These are phyloP conservation scores for Ophioceras dolichostomum DNA, from an alignment of 2,329 filamentous ascomycete genomes.

Conservation along the genomic window DNA sequence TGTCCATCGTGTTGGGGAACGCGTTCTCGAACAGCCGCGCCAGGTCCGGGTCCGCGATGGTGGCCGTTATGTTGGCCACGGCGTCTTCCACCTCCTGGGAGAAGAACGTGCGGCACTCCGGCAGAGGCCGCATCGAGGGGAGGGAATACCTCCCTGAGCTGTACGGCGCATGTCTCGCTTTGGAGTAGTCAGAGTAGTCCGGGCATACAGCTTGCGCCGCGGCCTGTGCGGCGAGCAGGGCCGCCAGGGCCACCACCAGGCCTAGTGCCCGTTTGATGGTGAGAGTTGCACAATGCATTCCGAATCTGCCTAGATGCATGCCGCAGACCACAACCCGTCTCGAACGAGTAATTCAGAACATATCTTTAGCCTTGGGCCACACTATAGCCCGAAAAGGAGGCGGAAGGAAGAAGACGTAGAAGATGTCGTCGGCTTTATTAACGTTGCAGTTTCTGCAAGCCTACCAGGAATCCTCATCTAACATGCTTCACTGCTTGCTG, in stretches of 20 bases:
- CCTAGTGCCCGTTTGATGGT: too few species aligned
- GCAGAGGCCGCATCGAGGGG: conserved; percentile 66
- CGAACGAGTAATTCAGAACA: too few species aligned
- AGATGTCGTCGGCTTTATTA: not conserved
- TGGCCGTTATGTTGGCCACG: conserved; percentile 55
- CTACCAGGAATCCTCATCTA: too few species aligned
- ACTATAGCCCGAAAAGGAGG: too few species aligned
- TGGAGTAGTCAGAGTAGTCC: conserved; percentile 51
- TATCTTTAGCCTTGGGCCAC: too few species aligned
- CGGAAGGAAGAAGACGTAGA: not conserved
- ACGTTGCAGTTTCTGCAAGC: too few species aligned
- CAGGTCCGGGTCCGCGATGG: conserved; percentile 66
- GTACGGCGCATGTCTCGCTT: conserved; percentile 51
- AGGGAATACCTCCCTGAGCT: conserved; percentile 67
- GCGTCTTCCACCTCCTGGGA: conserved; percentile 65
- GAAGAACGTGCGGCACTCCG: conserved; percentile 69
- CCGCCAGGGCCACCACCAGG: not conserved
- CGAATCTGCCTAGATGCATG: not conserved
- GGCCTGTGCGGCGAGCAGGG: conserved; percentile 3
- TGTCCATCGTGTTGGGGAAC: conserved; percentile 56
- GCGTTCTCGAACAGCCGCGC: conserved; percentile 59
- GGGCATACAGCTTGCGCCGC: conserved; percentile 32
- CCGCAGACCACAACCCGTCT: too few species aligned
- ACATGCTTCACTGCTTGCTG: too few species aligned
- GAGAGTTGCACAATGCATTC: not conserved